Evolutionary conservation across 257 asterid genomes (phyloP).

Genomic region (Lithospermum erythrorhizon): DNA sequence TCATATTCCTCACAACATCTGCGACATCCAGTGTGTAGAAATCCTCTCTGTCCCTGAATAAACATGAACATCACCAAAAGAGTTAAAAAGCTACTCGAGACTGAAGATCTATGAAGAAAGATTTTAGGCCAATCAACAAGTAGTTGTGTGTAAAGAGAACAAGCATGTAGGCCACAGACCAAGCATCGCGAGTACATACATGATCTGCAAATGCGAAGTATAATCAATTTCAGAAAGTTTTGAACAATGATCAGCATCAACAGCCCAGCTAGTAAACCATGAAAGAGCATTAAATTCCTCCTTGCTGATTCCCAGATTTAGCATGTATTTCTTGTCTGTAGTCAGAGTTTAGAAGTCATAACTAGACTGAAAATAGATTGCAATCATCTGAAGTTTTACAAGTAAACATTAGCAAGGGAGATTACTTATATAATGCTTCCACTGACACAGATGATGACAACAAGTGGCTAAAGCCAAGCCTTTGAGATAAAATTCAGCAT

Average conservation of each 20-base stretch:
- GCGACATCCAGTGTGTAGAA: constrained; percentile 24
- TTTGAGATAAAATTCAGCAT: constrained; percentile 28
- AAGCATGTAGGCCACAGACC: background rate
- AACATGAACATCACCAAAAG: background rate
- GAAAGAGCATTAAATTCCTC: constrained; percentile 78
- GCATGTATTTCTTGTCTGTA: constrained; percentile 63
- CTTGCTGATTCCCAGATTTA: constrained; percentile 51
- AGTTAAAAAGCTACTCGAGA: background rate
- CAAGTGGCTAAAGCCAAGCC: constrained; percentile 91
- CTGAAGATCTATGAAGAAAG: background rate
- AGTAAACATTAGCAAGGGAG: background rate
- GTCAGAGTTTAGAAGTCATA: constrained; percentile 2
- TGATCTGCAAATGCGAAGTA: constrained; percentile 28
- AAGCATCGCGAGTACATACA: constrained; percentile 18
- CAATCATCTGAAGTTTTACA: background rate
- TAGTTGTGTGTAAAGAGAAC: background rate
- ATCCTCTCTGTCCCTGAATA: constrained; percentile 27
- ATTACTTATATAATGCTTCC: constrained; percentile 77
- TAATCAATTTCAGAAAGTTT: constrained; percentile 32
- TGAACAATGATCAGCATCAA: constrained; percentile 76
- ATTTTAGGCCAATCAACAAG: background rate
- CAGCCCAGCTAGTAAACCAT: constrained; percentile 99
- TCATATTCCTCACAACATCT: constrained; percentile 51
- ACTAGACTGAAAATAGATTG: background rate
- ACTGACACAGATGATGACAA: constrained; percentile 97